Evolutionary conservation across 2,329 filamentous ascomycete species (phyloP).

Genomic region (Teratosphaeria viscida): DNA sequence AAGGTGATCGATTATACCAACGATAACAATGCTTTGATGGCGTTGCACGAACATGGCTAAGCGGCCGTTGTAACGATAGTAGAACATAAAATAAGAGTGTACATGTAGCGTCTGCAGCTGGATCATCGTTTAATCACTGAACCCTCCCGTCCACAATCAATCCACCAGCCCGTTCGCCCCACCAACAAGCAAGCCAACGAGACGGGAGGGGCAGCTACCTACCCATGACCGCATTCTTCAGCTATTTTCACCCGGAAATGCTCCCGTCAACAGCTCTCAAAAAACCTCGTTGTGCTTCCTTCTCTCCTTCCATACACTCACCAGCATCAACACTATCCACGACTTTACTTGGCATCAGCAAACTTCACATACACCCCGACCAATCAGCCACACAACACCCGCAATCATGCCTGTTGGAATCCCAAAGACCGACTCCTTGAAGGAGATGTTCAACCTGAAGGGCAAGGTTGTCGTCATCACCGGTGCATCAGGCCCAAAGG

Average conservation of each 20-base stretch:
- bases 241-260: not conserved
- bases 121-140: not conserved
- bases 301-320: not conserved
- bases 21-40: not conserved
- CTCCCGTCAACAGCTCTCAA: not conserved
- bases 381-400: not conserved
- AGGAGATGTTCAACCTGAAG: slow-evolving; percentile 45
- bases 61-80: not conserved
- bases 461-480: slow-evolving; percentile 44
- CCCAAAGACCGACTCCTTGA: slow-evolving; percentile 47
- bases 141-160: not conserved
- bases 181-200: not conserved
- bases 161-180: not conserved
- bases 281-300: not conserved
- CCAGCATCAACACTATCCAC: not conserved
- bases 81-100: not conserved
- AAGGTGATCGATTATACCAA: not conserved
- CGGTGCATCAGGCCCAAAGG: slow-evolving; percentile 50
- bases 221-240: not conserved
- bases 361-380: not conserved
- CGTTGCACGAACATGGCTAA: not conserved
- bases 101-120: not conserved
- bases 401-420: slow-evolving; percentile 43
- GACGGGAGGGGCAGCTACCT: not conserved
- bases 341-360: not conserved